These are phyloP conservation scores for Aureobasidium subglaciale DNA, from an alignment of 2,329 filamentous ascomycete species.

Conservation along the genomic window DNA sequence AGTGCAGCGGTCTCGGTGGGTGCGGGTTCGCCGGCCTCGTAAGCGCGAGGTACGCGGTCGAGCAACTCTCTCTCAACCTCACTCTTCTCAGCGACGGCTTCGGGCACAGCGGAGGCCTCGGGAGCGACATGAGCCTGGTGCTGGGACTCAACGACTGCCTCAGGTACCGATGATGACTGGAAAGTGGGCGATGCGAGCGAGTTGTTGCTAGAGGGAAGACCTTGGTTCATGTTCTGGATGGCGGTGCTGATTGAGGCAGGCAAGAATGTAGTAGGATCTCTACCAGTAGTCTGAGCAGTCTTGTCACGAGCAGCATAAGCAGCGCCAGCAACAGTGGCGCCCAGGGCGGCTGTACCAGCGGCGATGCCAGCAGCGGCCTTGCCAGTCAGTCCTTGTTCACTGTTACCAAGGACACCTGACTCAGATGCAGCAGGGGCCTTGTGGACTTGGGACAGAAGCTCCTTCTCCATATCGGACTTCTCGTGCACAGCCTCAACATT, in stretches of 20 bases:
- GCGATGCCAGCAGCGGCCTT: conserved; percentile 40
- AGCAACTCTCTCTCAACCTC: conserved; percentile 65
- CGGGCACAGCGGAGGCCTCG: conserved; percentile 59
- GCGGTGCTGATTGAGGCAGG: conserved; percentile 36
- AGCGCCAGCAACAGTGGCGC: conserved; percentile 31
- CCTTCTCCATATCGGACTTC: conserved; percentile 54
- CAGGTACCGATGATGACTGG: conserved; percentile 42
- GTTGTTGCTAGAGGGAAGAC: conserved; percentile 16
- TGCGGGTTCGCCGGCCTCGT: conserved; percentile 39
- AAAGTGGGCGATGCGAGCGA: conserved; percentile 24
- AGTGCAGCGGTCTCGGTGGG: conserved; percentile 34
- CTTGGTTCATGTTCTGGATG: conserved; percentile 33
- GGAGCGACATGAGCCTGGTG: conserved; percentile 53
- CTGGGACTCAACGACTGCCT: conserved; percentile 65
- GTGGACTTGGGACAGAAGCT: conserved; percentile 57
- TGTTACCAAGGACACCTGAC: conserved; percentile 32
- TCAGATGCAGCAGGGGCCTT: conserved; percentile 23
- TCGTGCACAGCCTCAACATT: conserved; percentile 46
- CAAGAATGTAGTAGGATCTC: conserved; percentile 35
- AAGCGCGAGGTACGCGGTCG: conserved; percentile 44
- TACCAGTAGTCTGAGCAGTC: conserved; percentile 30
- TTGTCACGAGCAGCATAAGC: conserved; percentile 29
- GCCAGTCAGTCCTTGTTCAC: conserved; percentile 16
- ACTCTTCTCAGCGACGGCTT: conserved; percentile 64
- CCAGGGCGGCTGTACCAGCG: conserved; percentile 37